Percentiles rank a stretch among this genome's conserved stretches.
phyloP scores from a whole-genome alignment of 2,329 filamentous ascomycete genomes.

The Diaporthe longicolla region DNA sequence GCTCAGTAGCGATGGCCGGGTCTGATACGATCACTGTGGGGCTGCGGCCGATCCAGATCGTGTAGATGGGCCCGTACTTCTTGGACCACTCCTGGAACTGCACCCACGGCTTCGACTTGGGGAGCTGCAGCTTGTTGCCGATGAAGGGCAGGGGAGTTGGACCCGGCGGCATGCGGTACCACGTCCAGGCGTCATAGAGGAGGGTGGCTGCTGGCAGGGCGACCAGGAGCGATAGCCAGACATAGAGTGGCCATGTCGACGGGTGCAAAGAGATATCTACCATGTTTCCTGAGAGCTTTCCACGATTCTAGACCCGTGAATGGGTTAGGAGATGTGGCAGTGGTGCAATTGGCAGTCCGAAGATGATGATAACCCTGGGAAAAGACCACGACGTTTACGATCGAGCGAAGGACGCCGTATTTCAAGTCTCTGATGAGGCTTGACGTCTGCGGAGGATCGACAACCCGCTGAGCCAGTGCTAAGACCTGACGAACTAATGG shows the following conservation, averaged over 20 bases:
- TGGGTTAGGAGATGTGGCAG: background rate
- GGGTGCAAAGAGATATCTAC: constrained; percentile 37
- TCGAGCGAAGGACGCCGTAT: background rate
- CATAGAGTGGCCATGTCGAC: constrained; percentile 43
- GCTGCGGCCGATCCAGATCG: constrained; percentile 62
- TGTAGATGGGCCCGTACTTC: constrained; percentile 61
- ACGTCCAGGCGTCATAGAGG: constrained; percentile 51
- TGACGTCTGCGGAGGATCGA: constrained; percentile 17
- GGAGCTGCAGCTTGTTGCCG: constrained; percentile 55
- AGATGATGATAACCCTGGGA: too few species aligned
- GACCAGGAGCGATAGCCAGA: constrained; percentile 45
- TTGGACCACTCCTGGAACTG: constrained; percentile 60
- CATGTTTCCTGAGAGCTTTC: background rate
- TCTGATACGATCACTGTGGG: constrained; percentile 61
- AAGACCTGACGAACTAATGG: constrained; percentile 14
- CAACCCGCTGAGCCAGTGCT: constrained; percentile 5
- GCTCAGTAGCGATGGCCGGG: constrained; percentile 57
- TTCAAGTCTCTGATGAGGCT: background rate
- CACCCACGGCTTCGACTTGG: constrained; percentile 50
- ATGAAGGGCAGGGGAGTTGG: constrained; percentile 61
- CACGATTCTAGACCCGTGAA: background rate
- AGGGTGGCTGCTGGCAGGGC: constrained; percentile 47
- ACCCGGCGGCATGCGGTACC: constrained; percentile 60
- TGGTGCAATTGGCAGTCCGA: background rate
- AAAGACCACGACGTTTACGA: background rate